Conservation (phyloP, 805 yeast genomes). For the Suhomyces kilbournensis region DNA sequence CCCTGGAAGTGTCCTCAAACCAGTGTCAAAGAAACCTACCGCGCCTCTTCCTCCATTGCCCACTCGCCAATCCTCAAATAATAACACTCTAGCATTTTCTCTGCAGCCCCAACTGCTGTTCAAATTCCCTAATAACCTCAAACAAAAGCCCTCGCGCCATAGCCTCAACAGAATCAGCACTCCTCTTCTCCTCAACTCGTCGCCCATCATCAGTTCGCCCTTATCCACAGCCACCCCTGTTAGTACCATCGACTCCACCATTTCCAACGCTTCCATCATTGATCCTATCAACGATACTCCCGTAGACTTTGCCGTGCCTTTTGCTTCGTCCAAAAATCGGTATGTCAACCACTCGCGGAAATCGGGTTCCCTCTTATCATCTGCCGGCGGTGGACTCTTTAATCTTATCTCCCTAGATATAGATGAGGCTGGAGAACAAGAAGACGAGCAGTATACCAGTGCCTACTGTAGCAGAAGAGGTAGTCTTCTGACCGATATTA, state of each 20-base stretch:
- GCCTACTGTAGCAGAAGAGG: not conserved
- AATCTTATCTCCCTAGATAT: constrained; percentile 19
- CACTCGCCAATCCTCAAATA: not conserved
- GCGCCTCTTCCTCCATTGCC: constrained; percentile 7
- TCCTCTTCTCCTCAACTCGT: constrained; percentile 14
- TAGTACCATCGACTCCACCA: constrained; percentile 23
- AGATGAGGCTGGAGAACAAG: constrained; percentile 24
- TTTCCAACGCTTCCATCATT: constrained; percentile 19
- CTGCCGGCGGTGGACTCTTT: constrained; percentile 22
- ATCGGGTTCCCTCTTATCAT: constrained; percentile 20
- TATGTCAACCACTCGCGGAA: constrained; percentile 14
- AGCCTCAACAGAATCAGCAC: constrained; percentile 12
- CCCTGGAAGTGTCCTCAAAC: constrained; percentile 1
- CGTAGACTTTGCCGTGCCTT: constrained; percentile 33
- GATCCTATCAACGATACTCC: constrained; percentile 42
- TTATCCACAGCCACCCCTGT: constrained; percentile 30
- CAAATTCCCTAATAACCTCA: constrained; percentile 12
- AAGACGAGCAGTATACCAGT: constrained; percentile 8
- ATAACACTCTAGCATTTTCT: not conserved
- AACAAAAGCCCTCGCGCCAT: constrained; percentile 8
- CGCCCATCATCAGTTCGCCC: constrained; percentile 37
- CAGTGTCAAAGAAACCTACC: constrained; percentile 3
- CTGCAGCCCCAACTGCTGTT: constrained; percentile 1
- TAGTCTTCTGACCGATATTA: not conserved
- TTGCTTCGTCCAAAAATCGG: constrained; percentile 7